Percentiles rank a stretch among this genome's conserved stretches.
Conservation (phyloP, 139 green algal genomes). For the Astrephomene gubernaculifera region DNA sequence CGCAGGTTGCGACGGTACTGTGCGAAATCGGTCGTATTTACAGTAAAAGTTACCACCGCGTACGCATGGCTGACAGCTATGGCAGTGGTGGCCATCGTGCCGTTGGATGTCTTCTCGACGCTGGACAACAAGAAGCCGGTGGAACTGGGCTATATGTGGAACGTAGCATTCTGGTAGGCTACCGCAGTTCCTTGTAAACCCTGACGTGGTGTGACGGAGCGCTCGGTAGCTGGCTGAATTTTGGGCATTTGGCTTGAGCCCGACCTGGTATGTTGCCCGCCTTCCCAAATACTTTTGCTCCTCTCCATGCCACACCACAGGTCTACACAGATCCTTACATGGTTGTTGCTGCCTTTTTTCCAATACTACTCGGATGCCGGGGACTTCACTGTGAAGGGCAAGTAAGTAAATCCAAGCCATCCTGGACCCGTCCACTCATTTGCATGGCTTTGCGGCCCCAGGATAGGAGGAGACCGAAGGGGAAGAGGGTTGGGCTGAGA, state of each 20-base stretch:
- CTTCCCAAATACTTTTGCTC: too few relatives aligned
- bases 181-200: background rate
- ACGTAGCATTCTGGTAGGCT: slow-evolving; percentile 78
- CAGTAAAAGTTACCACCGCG: slow-evolving; percentile 65
- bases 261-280: too few relatives aligned
- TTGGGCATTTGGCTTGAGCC: too few relatives aligned
- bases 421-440: too few relatives aligned
- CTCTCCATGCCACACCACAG: too few relatives aligned
- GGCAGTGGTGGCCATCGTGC: slow-evolving; percentile 86
- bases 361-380: slow-evolving; percentile 92
- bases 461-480: too few relatives aligned
- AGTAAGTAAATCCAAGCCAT: too few relatives aligned
- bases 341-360: slow-evolving; percentile 89
- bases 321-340: slow-evolving; percentile 87
- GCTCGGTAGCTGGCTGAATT: background rate
- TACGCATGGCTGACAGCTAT: slow-evolving; percentile 90
- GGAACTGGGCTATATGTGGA: slow-evolving; percentile 73
- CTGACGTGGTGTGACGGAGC: too few relatives aligned
- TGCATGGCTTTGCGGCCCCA: too few relatives aligned
- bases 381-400: slow-evolving; percentile 81
- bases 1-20: slow-evolving; percentile 73
- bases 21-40: slow-evolving; percentile 60
- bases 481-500: too few relatives aligned
- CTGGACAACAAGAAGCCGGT: slow-evolving; percentile 38
- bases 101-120: slow-evolving; percentile 84